A percentile compares a stretch with the other conserved stretches of the same genome.
These are phyloP conservation scores for Aspergillus hortae DNA, from an alignment of 2,329 filamentous ascomycete species.

Conservation along the genomic window DNA sequence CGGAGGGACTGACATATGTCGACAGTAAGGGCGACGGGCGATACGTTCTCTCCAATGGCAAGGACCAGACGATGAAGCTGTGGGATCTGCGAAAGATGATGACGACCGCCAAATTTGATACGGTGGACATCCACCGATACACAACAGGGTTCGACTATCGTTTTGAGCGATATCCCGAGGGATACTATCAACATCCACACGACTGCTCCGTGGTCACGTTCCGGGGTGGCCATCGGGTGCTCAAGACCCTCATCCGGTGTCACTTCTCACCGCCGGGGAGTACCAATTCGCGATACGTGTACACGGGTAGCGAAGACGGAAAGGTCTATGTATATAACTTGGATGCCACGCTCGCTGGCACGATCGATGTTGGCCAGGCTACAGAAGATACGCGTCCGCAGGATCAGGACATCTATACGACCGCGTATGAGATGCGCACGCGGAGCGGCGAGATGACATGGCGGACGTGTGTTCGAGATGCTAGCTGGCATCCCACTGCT, in stretches of 20 bases:
- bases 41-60: slow-evolving; percentile 90
- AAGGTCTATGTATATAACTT: slow-evolving; percentile 90
- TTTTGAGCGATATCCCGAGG: slow-evolving; percentile 53
- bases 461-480: slow-evolving; percentile 80
- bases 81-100: slow-evolving; percentile 94
- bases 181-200: slow-evolving; percentile 63
- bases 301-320: slow-evolving; percentile 85
- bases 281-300: slow-evolving; percentile 88
- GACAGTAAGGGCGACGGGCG: slow-evolving; percentile 82
- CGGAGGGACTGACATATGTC: slow-evolving; percentile 63
- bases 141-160: slow-evolving; percentile 63
- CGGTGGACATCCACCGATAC: slow-evolving; percentile 50
- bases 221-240: slow-evolving; percentile 74
- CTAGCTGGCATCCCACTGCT: slow-evolving; percentile 83
- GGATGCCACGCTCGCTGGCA: slow-evolving; percentile 76
- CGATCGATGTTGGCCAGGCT: slow-evolving; percentile 71
- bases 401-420: slow-evolving; percentile 50
- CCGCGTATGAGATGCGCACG: slow-evolving; percentile 55
- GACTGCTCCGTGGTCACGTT: slow-evolving; percentile 95
- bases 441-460: slow-evolving; percentile 55
- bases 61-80: slow-evolving; percentile 95
- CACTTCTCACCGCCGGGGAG: slow-evolving; percentile 88
- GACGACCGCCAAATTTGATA: slow-evolving; percentile 59
- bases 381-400: slow-evolving; percentile 62
- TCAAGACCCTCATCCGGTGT: slow-evolving; percentile 87